Conservation (phyloP, 176 grass and related monocot genomes). For the Ensete glaucum region DNA sequence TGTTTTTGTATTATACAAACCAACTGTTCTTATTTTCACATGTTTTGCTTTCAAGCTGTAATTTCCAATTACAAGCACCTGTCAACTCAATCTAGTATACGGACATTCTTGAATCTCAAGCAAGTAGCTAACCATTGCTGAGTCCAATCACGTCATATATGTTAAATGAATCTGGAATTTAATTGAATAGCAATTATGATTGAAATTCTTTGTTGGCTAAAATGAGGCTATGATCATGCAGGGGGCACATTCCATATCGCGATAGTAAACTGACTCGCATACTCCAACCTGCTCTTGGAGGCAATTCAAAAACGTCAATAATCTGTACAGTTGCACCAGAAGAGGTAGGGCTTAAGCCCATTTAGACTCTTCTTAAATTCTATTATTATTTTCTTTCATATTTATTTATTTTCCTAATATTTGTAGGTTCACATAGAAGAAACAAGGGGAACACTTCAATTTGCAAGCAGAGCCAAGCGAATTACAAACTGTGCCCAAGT, state of each 20-base stretch:
- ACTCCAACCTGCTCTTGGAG: constrained; percentile 90
- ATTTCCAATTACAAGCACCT: no score
- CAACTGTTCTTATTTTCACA: neutral
- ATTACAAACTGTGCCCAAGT: constrained; percentile 95
- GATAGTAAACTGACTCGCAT: constrained; percentile 96
- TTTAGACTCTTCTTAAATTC: neutral
- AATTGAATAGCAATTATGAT: neutral
- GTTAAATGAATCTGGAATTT: neutral
- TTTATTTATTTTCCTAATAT: constrained; percentile 2
- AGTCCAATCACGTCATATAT: no score
- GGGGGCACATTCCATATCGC: constrained; percentile 95
- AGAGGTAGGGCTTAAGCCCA: constrained; percentile 41
- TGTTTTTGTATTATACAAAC: no score
- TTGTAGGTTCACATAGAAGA: constrained; percentile 75
- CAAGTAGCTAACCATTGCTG: no score
- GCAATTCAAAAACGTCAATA: constrained; percentile 93
- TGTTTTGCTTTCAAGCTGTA: no score
- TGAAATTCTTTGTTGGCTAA: neutral
- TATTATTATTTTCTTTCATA: neutral
- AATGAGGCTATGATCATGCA: constrained; percentile 32
- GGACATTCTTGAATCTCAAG: no score
- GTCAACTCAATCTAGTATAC: no score
- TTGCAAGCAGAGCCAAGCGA: constrained; percentile 90
- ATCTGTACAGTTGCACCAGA: constrained; percentile 92
- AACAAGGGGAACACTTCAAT: constrained; percentile 92